Base-by-base conservation (phyloP, 352 stramenopile genomes). In the Globisporangium nagaii region DNA sequence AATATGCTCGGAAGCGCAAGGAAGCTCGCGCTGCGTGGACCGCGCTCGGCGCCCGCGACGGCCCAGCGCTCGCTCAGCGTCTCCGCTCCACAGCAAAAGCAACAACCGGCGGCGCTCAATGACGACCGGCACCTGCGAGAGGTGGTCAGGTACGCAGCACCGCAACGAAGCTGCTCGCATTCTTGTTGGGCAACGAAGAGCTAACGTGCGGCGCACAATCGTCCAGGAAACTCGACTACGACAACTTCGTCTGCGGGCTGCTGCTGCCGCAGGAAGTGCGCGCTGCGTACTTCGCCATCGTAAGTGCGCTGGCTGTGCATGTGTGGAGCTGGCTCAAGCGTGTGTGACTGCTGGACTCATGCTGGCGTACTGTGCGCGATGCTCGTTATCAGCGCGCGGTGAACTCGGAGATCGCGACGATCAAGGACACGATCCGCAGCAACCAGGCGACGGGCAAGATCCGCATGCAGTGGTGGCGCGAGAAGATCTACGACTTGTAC, bases 381-480 rank as follows among this genome's bases (percentile, higher is more conserved):
- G 10, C 2, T n/a, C n/a, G 25, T 32, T 20, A 54, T 25, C 55
- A 95, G 71, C 84, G 89, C 27, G 88, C 90, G 2, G 69, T 96
- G 55, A 97, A 97, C 54, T 83, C 90, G 11, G 90, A 97, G 66
- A 73, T 96, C 49, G 85, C 90, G 13, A 85, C 69, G 27, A 88
- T 97, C 66, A 95, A 94, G 60, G 89, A 97, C 54, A 83, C 82
- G 9, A 77, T 86, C 25, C 77, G 87, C 47, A 93, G 61, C 43
- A 97, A 97, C 54, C 69, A 83, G 11, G 71, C 73, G 48, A 85
- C 88, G 11, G 90, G 86, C 53, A 92, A 88, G 58, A 93, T 97
- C 70, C 85, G 90, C 52, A 85, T 96, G 66, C 89, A 97, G 54
- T 97, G 90, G 90, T 97, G 90, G 90, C 76, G 87, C 19, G 83